Conservation (phyloP, 768 basidiomycete genomes). For the Kondoa subrosea region DNA sequence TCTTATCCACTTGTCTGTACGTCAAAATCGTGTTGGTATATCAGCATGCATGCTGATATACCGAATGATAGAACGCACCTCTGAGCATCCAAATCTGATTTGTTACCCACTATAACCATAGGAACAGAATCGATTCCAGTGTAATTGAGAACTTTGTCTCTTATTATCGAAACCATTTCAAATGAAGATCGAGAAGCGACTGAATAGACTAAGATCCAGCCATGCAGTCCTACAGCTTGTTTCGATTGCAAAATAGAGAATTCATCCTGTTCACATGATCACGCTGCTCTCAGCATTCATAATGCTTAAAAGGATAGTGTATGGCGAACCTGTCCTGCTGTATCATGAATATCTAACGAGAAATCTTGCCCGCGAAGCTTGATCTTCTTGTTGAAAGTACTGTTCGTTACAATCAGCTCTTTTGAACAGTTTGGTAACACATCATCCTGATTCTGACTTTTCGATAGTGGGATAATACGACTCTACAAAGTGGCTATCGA, state of each 20-base stretch:
- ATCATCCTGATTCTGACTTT: conserved; percentile 24
- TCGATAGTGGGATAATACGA: conserved; percentile 3
- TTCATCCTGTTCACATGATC: conserved; percentile 54
- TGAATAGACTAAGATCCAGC: conserved; percentile 90
- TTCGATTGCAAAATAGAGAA: conserved; percentile 83
- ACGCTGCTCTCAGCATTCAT: neutral
- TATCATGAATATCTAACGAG: conserved; percentile 93
- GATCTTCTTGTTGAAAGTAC: conserved; percentile 35
- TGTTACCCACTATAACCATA: conserved; percentile 86
- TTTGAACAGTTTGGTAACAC: neutral
- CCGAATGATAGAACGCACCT: conserved; percentile 38
- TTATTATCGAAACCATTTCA: conserved; percentile 82
- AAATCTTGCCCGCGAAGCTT: conserved; percentile 77
- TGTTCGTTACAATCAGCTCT: neutral
- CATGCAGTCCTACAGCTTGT: conserved; percentile 80
- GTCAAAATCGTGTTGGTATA: no score
- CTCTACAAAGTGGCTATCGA: conserved; percentile 59
- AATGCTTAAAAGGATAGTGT: neutral
- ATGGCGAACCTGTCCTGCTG: conserved; percentile 78
- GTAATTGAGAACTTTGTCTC: conserved; percentile 83
- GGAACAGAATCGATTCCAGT: conserved; percentile 69
- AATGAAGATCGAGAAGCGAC: conserved; percentile 77
- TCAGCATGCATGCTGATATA: neutral
- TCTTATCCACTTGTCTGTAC: conserved; percentile 23
- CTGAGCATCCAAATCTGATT: conserved; percentile 54